These are phyloP conservation scores for Jacaranda mimosifolia DNA, from an alignment of 257 asterid genomes.

Conservation along the genomic window DNA sequence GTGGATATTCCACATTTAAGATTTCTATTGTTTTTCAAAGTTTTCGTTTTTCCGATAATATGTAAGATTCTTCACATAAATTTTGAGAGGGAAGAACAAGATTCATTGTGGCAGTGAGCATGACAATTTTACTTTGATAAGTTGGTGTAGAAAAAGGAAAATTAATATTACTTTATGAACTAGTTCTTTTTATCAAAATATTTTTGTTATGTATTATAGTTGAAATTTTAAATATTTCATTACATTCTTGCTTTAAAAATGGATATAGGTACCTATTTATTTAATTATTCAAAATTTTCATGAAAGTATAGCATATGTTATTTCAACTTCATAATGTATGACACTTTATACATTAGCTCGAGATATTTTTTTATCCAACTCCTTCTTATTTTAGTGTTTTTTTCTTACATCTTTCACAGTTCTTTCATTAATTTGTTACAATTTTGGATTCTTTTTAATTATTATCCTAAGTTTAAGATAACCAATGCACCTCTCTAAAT, in stretches of 20 bases:
- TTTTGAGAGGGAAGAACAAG: slow-evolving; percentile 56
- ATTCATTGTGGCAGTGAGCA: slow-evolving; percentile 25
- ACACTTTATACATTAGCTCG: too few relatives aligned
- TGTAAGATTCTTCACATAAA: slow-evolving; percentile 39
- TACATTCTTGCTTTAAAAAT: too few relatives aligned
- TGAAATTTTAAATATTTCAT: not conserved
- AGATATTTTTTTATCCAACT: too few relatives aligned
- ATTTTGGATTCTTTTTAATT: too few relatives aligned
- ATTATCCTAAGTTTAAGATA: not conserved
- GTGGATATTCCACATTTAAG: not conserved
- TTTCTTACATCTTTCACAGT: not conserved
- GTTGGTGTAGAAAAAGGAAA: not conserved
- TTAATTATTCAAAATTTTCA: too few relatives aligned
- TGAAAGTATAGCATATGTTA: too few relatives aligned
- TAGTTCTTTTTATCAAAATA: not conserved
- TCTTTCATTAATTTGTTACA: too few relatives aligned
- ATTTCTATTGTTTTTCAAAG: slow-evolving; percentile 27
- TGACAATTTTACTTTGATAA: slow-evolving; percentile 8
- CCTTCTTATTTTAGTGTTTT: not conserved
- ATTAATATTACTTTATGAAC: not conserved
- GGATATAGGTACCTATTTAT: too few relatives aligned
- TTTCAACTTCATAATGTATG: too few relatives aligned
- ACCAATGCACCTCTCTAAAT: not conserved
- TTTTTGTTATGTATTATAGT: not conserved
- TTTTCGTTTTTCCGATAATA: slow-evolving; percentile 23